Percentiles rank a stretch among this genome's conserved stretches.
Evolutionary conservation across 176 grass and related monocot genomes (phyloP).

Genomic region (Oryza glaberrima): DNA sequence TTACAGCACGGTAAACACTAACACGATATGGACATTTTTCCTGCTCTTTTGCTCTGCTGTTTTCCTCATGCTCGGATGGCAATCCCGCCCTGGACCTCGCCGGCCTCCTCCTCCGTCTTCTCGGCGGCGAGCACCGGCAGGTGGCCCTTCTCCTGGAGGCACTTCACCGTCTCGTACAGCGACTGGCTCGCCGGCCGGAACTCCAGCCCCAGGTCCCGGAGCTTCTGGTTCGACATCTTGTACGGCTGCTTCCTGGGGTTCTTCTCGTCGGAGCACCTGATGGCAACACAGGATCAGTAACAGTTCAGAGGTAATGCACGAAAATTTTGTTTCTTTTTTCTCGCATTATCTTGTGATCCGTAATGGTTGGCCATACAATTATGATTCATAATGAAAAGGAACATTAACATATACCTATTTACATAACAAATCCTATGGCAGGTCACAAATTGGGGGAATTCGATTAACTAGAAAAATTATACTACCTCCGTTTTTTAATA

Average conservation of each 20-base stretch:
- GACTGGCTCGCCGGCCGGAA: slow-evolving; percentile 68
- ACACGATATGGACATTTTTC: slow-evolving; percentile 12
- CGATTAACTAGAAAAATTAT: background rate
- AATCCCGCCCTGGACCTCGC: slow-evolving; percentile 35
- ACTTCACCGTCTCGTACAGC: slow-evolving; percentile 72
- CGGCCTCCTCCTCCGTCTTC: slow-evolving; percentile 13
- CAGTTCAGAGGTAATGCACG: background rate
- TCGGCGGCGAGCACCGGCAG: slow-evolving; percentile 51
- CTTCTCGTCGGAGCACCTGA: slow-evolving; percentile 83
- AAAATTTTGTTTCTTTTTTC: background rate
- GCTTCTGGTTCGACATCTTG: slow-evolving; percentile 74
- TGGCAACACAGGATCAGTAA: background rate
- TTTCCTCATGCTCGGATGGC: slow-evolving; percentile 38
- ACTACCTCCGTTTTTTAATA: too few relatives aligned
- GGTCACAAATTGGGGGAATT: background rate
- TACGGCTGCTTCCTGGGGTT: slow-evolving; percentile 77
- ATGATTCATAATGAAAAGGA: too few relatives aligned
- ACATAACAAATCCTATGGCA: too few relatives aligned
- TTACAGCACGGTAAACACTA: slow-evolving; percentile 22
- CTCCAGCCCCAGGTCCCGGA: slow-evolving; percentile 65
- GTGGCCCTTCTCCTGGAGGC: slow-evolving; percentile 83
- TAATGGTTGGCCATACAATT: too few relatives aligned
- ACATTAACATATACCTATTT: too few relatives aligned
- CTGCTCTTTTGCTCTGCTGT: slow-evolving; percentile 7
- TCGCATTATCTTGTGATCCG: background rate